Base-by-base conservation (phyloP, 2,329 filamentous ascomycete species). In the Colletotrichum viniferum region DNA sequence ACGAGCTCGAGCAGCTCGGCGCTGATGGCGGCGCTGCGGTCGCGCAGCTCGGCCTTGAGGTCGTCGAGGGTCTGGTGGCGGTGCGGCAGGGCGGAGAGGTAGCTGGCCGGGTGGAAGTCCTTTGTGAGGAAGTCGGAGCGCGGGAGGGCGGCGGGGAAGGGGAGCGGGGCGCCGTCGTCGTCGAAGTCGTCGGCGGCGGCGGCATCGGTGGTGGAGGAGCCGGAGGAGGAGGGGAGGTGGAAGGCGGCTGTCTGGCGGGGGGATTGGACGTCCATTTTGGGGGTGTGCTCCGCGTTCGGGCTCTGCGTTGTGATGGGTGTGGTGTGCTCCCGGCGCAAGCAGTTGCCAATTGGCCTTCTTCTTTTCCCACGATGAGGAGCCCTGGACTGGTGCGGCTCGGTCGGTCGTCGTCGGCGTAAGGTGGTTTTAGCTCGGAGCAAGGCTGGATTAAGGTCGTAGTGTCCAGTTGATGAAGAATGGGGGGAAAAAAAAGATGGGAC, bases 41-140 rank as follows among this genome's bases (percentile, higher is more conserved):
- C 92, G 60, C 96, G 93, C 18, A 99, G 89, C 81, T 99, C 97
- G 7, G 93, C 87, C 43, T 96, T 95, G 36, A 99, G 88, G 83
- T 99, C 97, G 82, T 98, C 96, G 63, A 99, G 94, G 1, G 96
- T 98, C 84, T 99, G 97, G 84, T 99, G 97, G 2, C 97, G 94
- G 82, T 97, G 93, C 24, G 92, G 92, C 2, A 98, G 90, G 2
- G 94, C 93, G 9, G 85, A 96, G 62, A 99, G 93, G 83, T 98
- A 99, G 3, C 87, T 87, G 3, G 94, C 91, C 1, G 97, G 93
- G 77, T 95, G 92, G 84, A 99, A 99, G 78, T 92, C 85, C 5
- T 92, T 89, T 3, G 91, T 86, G 8, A 98, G 90, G 85, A 99
- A 99, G 81, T 97, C 95, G 74, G 90, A 87, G 73, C 97, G 94